A percentile compares a stretch with the other conserved stretches of the same genome.
phyloP scores from a whole-genome alignment of 495 filamentous ascomycete genomes.

The Articulospora tetracladia region DNA sequence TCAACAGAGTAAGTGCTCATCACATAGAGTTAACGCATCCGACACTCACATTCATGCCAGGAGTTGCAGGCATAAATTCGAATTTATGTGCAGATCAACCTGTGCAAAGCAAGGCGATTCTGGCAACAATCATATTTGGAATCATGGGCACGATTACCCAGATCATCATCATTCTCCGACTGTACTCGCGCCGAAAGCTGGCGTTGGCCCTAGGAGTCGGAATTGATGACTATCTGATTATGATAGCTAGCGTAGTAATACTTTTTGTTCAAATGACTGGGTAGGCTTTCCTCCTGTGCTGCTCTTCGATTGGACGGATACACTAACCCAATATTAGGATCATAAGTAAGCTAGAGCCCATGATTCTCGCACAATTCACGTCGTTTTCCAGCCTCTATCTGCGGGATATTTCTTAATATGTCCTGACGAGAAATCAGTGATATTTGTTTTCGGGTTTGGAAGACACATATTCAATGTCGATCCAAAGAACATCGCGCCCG shows the following conservation, averaged over 20 bases:
- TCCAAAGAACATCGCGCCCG: neutral
- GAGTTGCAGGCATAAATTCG: neutral
- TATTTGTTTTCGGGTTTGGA: neutral
- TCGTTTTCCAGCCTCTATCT: too few relatives aligned
- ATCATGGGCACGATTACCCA: neutral
- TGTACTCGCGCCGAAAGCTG: neutral
- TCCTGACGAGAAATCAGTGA: too few relatives aligned
- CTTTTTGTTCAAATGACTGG: neutral
- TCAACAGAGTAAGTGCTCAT: neutral
- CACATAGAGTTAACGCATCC: neutral
- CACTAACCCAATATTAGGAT: too few relatives aligned
- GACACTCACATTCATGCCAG: neutral
- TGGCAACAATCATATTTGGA: neutral
- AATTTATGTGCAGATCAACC: neutral
- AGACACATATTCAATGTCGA: neutral
- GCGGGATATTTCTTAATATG: too few relatives aligned
- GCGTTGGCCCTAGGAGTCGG: neutral
- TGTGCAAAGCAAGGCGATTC: neutral
- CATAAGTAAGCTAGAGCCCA: too few relatives aligned
- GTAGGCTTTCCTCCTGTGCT: neutral
- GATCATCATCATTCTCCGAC: neutral
- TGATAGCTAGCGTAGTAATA: neutral
- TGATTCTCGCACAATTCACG: too few relatives aligned
- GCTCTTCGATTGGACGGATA: too few relatives aligned
- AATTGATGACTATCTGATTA: neutral